Conservation (phyloP, 495 filamentous ascomycete genomes). For the Sporormia fimetaria region DNA sequence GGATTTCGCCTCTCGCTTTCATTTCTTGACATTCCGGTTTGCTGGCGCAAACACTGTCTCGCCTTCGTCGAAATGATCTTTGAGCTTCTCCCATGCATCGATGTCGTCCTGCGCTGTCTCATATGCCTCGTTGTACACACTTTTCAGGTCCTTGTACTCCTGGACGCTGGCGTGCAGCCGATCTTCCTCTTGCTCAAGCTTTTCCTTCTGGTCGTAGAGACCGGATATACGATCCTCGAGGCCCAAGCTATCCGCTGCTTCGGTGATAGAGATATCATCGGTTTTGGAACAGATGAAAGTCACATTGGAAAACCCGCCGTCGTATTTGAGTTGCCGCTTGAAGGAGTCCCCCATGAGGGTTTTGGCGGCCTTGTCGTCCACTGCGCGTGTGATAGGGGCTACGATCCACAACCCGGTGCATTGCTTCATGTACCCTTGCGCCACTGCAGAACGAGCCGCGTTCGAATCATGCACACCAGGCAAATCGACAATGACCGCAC, state of each 20-base stretch:
- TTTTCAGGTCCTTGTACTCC: slow-evolving; percentile 32
- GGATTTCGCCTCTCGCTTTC: slow-evolving; percentile 25
- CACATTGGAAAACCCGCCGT: slow-evolving; percentile 39
- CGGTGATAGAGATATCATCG: slow-evolving; percentile 49
- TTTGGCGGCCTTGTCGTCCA: slow-evolving; percentile 55
- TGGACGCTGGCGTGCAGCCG: slow-evolving; percentile 29
- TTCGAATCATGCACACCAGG: slow-evolving; percentile 58
- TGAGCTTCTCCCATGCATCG: slow-evolving; percentile 40
- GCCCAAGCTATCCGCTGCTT: slow-evolving; percentile 39
- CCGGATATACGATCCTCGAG: slow-evolving; percentile 31
- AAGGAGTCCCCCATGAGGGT: slow-evolving; percentile 50
- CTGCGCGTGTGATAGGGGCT: slow-evolving; percentile 52
- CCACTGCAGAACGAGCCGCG: slow-evolving; percentile 49
- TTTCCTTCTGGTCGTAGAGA: slow-evolving; percentile 31
- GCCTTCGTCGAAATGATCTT: slow-evolving; percentile 37
- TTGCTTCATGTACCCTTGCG: slow-evolving; percentile 50
- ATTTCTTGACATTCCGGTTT: slow-evolving; percentile 26
- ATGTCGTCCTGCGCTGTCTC: slow-evolving; percentile 35
- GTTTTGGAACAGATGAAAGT: slow-evolving; percentile 61
- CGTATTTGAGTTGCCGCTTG: slow-evolving; percentile 53
- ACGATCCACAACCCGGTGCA: slow-evolving; percentile 48
- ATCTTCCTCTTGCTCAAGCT: slow-evolving; percentile 30
- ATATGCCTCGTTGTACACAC: slow-evolving; percentile 27
- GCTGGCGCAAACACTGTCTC: slow-evolving; percentile 41
- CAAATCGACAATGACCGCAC: slow-evolving; percentile 55